Base-by-base conservation (phyloP, 23 red algal species). In the Gracilaria vermiculophylla region DNA sequence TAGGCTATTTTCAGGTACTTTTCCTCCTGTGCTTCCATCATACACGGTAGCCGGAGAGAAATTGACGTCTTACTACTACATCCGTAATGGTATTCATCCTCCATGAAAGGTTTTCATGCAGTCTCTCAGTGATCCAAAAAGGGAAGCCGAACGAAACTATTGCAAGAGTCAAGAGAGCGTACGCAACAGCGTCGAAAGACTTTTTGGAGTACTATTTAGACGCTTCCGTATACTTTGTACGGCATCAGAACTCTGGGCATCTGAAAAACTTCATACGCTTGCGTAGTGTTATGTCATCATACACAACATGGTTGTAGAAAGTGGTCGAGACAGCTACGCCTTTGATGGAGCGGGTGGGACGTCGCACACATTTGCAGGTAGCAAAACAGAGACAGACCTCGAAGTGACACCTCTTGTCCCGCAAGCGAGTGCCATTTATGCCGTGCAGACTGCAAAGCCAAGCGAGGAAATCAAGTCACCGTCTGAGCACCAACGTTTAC, bases 271-370 rank as follows among this genome's bases (percentile, higher is more conserved):
- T 48, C 31, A 27, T 16, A 25, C 0, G n/a, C 23, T 82, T 35
- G 56, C 78, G 37, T 5, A 20, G 51, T 27, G 50, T 57, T 0
- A 21, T 0, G 53, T 35, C 32, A n/a, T 82, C 14, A 61, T 82
- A 52, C 51, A 82, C 56, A 82, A 82, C 34, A 82, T 82, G 78
- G 29, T 31, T 17, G 51, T 82, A 37, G 74, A 78, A 54, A n/a
- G n/a, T n/a, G n/a, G n/a, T n/a, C n/a, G n/a, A n/a, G n/a, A n/a
- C n/a, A n/a, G n/a, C n/a, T n/a, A n/a, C n/a, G n/a, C n/a, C n/a
- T n/a, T n/a, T n/a, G n/a, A n/a, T n/a, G n/a, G n/a, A n/a, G n/a
- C n/a, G n/a, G n/a, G n/a, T n/a, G n/a, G n/a, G n/a, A n/a, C n/a
- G n/a, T n/a, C n/a, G n/a, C n/a, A n/a, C n/a, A n/a, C n/a, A n/a